phyloP scores from a whole-genome alignment of 2,329 filamentous ascomycete species.

The Coniella vitis region DNA sequence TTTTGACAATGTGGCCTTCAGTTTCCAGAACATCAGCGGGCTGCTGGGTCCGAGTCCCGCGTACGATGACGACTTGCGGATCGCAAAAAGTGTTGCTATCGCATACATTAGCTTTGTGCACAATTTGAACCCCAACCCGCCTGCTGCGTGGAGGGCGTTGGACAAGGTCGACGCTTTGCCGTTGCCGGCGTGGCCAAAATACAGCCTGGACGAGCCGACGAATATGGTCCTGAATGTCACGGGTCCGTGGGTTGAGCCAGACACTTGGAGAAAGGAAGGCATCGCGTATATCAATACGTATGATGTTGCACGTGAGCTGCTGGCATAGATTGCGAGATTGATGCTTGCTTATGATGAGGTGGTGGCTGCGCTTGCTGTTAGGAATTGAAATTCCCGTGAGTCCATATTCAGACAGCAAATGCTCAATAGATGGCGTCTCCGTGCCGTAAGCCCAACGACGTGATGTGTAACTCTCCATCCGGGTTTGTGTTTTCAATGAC shows the following conservation, averaged over 20 bases:
- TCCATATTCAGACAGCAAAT: no score
- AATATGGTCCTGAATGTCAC: conserved; percentile 42
- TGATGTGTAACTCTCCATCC: no score
- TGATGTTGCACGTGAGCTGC: conserved; percentile 30
- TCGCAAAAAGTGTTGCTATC: conserved; percentile 31
- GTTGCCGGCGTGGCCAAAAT: conserved; percentile 35
- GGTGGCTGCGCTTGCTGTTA: background rate
- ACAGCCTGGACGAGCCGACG: conserved; percentile 28
- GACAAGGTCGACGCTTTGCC: conserved; percentile 19
- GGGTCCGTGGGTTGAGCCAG: conserved; percentile 35
- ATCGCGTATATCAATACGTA: conserved; percentile 37
- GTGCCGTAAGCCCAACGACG: no score
- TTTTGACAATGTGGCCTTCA: conserved; percentile 43
- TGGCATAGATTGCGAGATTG: conserved; percentile 17
- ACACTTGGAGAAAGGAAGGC: conserved; percentile 39
- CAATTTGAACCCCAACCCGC: conserved; percentile 34
- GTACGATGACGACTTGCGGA: conserved; percentile 29
- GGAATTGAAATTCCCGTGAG: no score
- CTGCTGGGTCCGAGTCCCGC: conserved; percentile 37
- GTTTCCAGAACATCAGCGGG: conserved; percentile 44
- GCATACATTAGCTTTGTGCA: conserved; percentile 39
- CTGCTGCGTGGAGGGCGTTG: conserved; percentile 11
- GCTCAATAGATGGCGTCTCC: no score
- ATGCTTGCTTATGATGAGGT: no score
- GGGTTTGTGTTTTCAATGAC: no score